phyloP scores from a whole-genome alignment of 106 monocot species.

The Phalaenopsis aphrodite region DNA sequence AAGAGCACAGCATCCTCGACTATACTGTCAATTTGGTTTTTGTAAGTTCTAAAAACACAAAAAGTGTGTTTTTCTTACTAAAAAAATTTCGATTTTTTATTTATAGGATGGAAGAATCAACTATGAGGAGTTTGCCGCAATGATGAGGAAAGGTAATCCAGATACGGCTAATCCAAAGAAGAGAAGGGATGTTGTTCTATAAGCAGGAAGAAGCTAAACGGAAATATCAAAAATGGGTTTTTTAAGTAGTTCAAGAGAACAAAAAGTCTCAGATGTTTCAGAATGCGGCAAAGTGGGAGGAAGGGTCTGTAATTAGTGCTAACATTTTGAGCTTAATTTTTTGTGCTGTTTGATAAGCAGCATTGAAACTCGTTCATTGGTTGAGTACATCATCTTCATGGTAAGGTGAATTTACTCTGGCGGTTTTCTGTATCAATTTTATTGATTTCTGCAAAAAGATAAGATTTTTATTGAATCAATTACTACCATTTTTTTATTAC shows the following conservation, averaged over 20 bases:
- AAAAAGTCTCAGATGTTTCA: background rate
- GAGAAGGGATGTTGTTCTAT: slow-evolving; percentile 40
- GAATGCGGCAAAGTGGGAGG: background rate
- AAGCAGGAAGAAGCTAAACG: background rate
- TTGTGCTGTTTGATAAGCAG: background rate
- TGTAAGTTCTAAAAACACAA: background rate
- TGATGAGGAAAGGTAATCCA: slow-evolving; percentile 51
- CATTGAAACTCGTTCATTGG: background rate
- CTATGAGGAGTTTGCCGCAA: slow-evolving; percentile 65
- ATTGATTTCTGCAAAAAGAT: background rate
- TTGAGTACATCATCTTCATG: background rate
- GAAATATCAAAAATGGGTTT: background rate
- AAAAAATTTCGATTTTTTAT: background rate
- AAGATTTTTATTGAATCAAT: background rate
- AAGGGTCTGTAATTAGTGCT: background rate
- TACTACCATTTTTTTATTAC: background rate
- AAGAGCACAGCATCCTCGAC: slow-evolving; percentile 8
- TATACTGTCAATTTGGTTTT: background rate
- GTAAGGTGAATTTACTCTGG: background rate
- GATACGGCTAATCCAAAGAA: slow-evolving; percentile 45
- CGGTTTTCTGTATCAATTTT: background rate
- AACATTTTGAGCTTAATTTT: background rate
- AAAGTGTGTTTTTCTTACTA: background rate
- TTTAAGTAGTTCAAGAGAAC: background rate
- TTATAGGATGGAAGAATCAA: slow-evolving; percentile 73